A percentile compares a stretch with the other conserved stretches of the same genome.
Conservation (phyloP, 495 filamentous ascomycete species). For the Lepraria neglecta region DNA sequence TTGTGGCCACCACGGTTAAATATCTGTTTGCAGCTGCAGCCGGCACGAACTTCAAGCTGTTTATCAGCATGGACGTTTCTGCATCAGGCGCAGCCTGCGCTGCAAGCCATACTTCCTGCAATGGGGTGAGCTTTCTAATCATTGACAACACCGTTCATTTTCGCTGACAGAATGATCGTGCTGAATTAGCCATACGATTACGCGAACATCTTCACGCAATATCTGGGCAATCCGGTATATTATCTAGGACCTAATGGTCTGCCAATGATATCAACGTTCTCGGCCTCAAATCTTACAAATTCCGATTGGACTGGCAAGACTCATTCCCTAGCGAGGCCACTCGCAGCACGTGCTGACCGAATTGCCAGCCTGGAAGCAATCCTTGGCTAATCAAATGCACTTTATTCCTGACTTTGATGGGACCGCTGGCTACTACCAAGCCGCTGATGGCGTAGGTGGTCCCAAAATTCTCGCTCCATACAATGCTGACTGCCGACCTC, state of each 20-base stretch:
- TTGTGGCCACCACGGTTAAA: constrained; percentile 21
- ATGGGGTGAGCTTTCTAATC: constrained; percentile 12
- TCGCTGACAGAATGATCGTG: background rate
- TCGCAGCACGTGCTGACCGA: constrained; percentile 1
- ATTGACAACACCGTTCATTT: background rate
- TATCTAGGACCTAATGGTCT: constrained; percentile 24
- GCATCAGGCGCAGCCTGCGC: constrained; percentile 5
- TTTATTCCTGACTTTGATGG: constrained; percentile 29
- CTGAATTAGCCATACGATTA: constrained; percentile 12
- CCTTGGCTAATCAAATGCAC: constrained; percentile 16
- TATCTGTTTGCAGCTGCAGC: constrained; percentile 25
- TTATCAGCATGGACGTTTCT: constrained; percentile 30
- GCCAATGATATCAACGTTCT: constrained; percentile 18
- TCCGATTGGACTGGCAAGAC: constrained; percentile 12
- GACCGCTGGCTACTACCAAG: constrained; percentile 25
- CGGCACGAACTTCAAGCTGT: constrained; percentile 30
- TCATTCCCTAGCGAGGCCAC: background rate
- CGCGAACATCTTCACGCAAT: constrained; percentile 6
- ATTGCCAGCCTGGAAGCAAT: constrained; percentile 6
- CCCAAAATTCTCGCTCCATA: background rate
- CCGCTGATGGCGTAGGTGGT: background rate
- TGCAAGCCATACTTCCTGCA: constrained; percentile 1
- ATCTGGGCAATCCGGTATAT: constrained; percentile 19
- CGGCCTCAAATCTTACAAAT: constrained; percentile 12
- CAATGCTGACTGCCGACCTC: background rate